phyloP scores from a whole-genome alignment of 108 stramenopile species.

The Cylindrotheca fusiformis region DNA sequence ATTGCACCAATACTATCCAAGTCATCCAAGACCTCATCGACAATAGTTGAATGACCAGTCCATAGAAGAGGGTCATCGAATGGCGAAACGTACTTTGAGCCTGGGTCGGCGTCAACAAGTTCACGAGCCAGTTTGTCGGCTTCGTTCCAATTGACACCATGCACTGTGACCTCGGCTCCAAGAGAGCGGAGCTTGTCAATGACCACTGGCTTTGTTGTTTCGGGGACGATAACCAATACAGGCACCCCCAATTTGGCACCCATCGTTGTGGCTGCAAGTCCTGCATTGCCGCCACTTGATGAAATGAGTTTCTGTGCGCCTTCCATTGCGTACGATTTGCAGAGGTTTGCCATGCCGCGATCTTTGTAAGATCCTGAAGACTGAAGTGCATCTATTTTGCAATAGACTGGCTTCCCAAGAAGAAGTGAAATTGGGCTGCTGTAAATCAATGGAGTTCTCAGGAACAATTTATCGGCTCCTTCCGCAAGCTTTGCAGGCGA shows the following conservation, averaged over 20 bases:
- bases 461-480: conserved; percentile 9
- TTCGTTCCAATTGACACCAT: conserved; percentile 88
- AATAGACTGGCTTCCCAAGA: conserved; percentile 55
- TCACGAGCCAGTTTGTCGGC: conserved; percentile 74
- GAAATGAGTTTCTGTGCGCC: conserved; percentile 50
- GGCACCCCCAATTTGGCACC: conserved; percentile 53
- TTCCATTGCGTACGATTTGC: conserved; percentile 40
- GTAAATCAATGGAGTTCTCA: conserved; percentile 54
- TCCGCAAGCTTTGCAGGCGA: conserved; percentile 12
- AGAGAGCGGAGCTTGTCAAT: conserved; percentile 65
- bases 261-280: conserved; percentile 78
- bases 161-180: conserved; percentile 83
- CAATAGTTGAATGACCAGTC: conserved; percentile 86
- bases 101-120: conserved; percentile 35
- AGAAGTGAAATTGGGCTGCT: conserved; percentile 50
- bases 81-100: conserved; percentile 63
- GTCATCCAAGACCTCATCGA: conserved; percentile 79
- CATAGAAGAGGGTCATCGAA: conserved; percentile 87
- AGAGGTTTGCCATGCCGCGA: conserved; percentile 81
- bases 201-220: conserved; percentile 84
- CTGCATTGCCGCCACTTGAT: conserved; percentile 76
- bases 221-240: conserved; percentile 78
- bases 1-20: conserved; percentile 37
- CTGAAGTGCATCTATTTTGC: conserved; percentile 77
- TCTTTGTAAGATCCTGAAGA: conserved; percentile 74